Evolutionary conservation across 768 basidiomycete species (phyloP), one percentile per base, ranked within the genome.

Genomic region (Amanita rimosa): DNA sequence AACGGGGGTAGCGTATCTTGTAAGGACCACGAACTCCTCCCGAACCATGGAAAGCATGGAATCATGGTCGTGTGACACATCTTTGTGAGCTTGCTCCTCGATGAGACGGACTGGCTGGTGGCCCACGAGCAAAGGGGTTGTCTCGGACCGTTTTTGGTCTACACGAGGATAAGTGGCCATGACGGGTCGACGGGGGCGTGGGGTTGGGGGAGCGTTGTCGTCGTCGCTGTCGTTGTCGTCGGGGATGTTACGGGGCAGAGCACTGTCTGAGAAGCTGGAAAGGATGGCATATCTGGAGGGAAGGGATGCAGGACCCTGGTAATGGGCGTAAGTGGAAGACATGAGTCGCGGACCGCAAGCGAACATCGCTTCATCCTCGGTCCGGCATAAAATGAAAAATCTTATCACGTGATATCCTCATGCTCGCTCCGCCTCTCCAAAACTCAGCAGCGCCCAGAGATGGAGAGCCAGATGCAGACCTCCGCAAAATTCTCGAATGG

Each of bases 1-100:
- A 29, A 89, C 77, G 4, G 86, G 86, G 14, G 85, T 58, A 3
- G 85, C 75, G 60, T 85, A 91, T 59, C 70, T 70, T 2, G 70
- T 49, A 14, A 89, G 69, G 35, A 81, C 76, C 2, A 62, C 57
- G 0, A 79, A 57, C 55, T 91, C 87, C 49, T 86, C 77, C 58
- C 70, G 69, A 50, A 78, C 71, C 57, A 73, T 64, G 3, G 45
- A 45, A 7, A 53, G 54, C 26, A 62, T 66, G 3, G 64, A 45
- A n/a, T 62, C 62, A 11, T 62, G 55, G 26, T 65, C 63, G 14
- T 56, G 52, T 13, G 63, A 56, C 21, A 62, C 59, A 41, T 68
- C 57, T 10, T 29, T 55, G 54, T 70, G 73, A n/a, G 66, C 58
- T 3, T 65, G 57, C 55, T 85, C 80, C 26, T 74, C 69, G 17